Evolutionary conservation across 192 early-diverging fungal species (phyloP).

Genomic region (Coemansia sp.): DNA sequence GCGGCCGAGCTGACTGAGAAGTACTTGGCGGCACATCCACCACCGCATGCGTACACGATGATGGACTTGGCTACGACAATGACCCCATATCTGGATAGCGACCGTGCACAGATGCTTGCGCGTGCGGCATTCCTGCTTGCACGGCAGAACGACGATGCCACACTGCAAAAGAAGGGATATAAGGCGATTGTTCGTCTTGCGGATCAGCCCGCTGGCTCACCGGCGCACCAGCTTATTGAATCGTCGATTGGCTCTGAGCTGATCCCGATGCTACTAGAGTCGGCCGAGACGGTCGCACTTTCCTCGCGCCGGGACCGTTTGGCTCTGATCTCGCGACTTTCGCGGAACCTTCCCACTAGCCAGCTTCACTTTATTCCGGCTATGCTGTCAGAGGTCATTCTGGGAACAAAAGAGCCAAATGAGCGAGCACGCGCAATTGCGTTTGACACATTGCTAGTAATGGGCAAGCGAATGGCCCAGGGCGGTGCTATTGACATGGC

Average conservation of each 20-base stretch:
- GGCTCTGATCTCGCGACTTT: slow-evolving; percentile 63
- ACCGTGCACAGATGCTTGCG: slow-evolving; percentile 64
- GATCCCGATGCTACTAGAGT: slow-evolving; percentile 75
- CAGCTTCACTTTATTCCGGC: slow-evolving; percentile 86
- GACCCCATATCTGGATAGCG: slow-evolving; percentile 71
- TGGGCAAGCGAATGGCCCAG: slow-evolving; percentile 88
- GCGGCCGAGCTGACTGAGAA: slow-evolving; percentile 55
- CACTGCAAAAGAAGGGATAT: slow-evolving; percentile 94
- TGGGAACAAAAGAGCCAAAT: slow-evolving; percentile 90
- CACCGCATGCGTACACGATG: slow-evolving; percentile 82
- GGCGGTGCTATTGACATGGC: slow-evolving; percentile 59
- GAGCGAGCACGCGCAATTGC: slow-evolving; percentile 82
- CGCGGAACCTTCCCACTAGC: slow-evolving; percentile 61
- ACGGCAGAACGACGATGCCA: slow-evolving; percentile 65
- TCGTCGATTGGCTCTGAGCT: slow-evolving; percentile 60
- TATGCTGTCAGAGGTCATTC: slow-evolving; percentile 86
- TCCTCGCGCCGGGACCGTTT: slow-evolving; percentile 85
- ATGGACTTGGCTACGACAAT: slow-evolving; percentile 79
- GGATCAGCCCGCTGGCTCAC: slow-evolving; percentile 35
- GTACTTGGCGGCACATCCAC: slow-evolving; percentile 57
- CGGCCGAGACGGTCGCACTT: slow-evolving; percentile 61
- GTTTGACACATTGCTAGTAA: slow-evolving; percentile 81
- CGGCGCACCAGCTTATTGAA: slow-evolving; percentile 32
- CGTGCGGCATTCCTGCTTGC: slow-evolving; percentile 48
- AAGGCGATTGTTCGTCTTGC: slow-evolving; percentile 68